Conservation (phyloP, 1,284 basidiomycete species). For the Boletus mariae region DNA sequence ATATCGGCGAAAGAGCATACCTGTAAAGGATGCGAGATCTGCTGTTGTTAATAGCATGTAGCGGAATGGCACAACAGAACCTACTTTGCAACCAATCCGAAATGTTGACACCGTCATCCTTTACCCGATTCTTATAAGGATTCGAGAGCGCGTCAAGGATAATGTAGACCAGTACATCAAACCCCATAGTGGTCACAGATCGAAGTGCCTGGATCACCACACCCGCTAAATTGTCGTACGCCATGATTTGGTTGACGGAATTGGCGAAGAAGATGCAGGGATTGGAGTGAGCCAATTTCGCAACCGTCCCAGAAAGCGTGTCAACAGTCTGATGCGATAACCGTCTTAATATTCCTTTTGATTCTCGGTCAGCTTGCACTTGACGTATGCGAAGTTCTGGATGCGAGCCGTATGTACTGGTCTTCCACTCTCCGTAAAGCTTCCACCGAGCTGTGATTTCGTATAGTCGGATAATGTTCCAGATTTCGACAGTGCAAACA, state of each 20-base stretch:
- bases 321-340: slow-evolving; percentile 82
- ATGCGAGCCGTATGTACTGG: slow-evolving; percentile 64
- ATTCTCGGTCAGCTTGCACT: slow-evolving; percentile 72
- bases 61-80: slow-evolving; percentile 31
- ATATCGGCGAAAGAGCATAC: slow-evolving; percentile 88
- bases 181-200: slow-evolving; percentile 89
- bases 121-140: slow-evolving; percentile 80
- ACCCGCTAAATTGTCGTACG: slow-evolving; percentile 91
- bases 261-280: slow-evolving; percentile 90
- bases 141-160: slow-evolving; percentile 88
- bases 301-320: slow-evolving; percentile 81
- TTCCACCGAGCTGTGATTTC: slow-evolving; percentile 81
- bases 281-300: slow-evolving; percentile 91
- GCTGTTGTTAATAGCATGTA: slow-evolving; percentile 14
- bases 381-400: slow-evolving; percentile 71
- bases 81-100: slow-evolving; percentile 92
- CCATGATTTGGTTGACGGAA: slow-evolving; percentile 92
- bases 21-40: slow-evolving; percentile 91
- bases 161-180: slow-evolving; percentile 89
- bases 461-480: slow-evolving; percentile 80
- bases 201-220: slow-evolving; percentile 90
- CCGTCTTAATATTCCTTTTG: slow-evolving; percentile 77
- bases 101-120: slow-evolving; percentile 90
- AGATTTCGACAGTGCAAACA: slow-evolving; percentile 83
- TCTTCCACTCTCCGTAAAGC: slow-evolving; percentile 95